Evolutionary conservation across 805 yeast genomes (phyloP), one percentile per base, ranked within the genome.

Genomic region (Lipomyces starkeyi): DNA sequence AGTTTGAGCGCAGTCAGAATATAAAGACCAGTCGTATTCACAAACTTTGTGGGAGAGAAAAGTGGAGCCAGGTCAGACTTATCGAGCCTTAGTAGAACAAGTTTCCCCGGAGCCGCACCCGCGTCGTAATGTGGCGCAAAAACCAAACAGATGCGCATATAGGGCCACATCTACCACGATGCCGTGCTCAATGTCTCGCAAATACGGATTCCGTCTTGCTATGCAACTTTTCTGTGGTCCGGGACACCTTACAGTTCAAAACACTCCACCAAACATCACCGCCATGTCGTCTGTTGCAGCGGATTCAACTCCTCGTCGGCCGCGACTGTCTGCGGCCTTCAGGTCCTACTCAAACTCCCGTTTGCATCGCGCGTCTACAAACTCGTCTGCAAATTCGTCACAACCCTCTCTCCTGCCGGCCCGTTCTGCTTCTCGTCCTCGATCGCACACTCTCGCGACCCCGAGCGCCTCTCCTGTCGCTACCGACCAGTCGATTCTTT

Each of bases 311-410:
- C 61, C 69, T 20, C 70, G 72, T 17, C 63, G 72, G 27, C 72
- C 73, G 55, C 72, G 73, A 8, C 62, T 68, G 61, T 58, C 72
- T 40, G 73, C 73, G 27, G 72, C 73, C 37, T 70, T 70, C 60
- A 64, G 73, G 53, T 69, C 72, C 29, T 69, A 68, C 63, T 70
- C 73, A 32, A 62, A 56, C 65, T 66, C 72, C 53, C 67, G 73
- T 14, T 65, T 68, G 14, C 57, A 54, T 34, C 65, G 69, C 32
- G 9, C 32, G 35, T 22, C 65, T 11, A 9, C 59, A 3, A 14
- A 58, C 54, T 62, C 60, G 17, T 25, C 49, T 0, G 14, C 57
- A 49, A 27, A 20, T 57, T 14, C 57, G 11, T 22, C 43, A 7
- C 62, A 35, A 22, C 29, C 43, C 55, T n/a, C 47, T 25, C 37